A percentile compares a stretch with the other conserved stretches of the same genome.
phyloP scores from a whole-genome alignment of 805 yeast species.

The Ogataea neopini region DNA sequence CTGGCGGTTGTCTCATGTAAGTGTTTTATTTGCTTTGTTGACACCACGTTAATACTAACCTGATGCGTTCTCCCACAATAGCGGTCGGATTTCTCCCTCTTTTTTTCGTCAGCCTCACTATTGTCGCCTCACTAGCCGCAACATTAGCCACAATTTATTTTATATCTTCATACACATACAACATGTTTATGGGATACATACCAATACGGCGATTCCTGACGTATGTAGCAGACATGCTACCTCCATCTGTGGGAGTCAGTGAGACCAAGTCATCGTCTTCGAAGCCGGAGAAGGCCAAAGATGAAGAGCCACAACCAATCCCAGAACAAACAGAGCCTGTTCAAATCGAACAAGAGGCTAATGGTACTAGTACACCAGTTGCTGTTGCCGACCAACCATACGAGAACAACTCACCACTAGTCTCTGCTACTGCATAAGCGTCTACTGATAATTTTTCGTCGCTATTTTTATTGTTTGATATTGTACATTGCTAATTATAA shows the following conservation, averaged over 20 bases:
- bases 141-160: constrained; percentile 15
- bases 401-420: constrained; percentile 1
- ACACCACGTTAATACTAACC: constrained; percentile 8
- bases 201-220: constrained; percentile 25
- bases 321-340: neutral
- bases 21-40: constrained; percentile 4
- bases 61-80: constrained; percentile 2
- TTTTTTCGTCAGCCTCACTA: constrained; percentile 19
- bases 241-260: constrained; percentile 36
- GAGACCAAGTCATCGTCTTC: neutral
- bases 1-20: constrained; percentile 17
- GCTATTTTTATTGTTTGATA: constrained; percentile 1
- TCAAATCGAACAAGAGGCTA: constrained; percentile 2
- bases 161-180: constrained; percentile 10
- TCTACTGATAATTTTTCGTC: neutral
- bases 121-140: constrained; percentile 17
- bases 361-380: constrained; percentile 4
- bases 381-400: neutral
- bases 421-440: constrained; percentile 3
- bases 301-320: neutral
- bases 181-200: constrained; percentile 8
- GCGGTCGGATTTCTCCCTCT: constrained; percentile 30
- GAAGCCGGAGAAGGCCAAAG: neutral
- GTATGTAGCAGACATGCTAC: constrained; percentile 32
- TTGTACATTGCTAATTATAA: constrained; percentile 3